Conservation (phyloP, 164 flowering plant genomes). For the Protea cynaroides region DNA sequence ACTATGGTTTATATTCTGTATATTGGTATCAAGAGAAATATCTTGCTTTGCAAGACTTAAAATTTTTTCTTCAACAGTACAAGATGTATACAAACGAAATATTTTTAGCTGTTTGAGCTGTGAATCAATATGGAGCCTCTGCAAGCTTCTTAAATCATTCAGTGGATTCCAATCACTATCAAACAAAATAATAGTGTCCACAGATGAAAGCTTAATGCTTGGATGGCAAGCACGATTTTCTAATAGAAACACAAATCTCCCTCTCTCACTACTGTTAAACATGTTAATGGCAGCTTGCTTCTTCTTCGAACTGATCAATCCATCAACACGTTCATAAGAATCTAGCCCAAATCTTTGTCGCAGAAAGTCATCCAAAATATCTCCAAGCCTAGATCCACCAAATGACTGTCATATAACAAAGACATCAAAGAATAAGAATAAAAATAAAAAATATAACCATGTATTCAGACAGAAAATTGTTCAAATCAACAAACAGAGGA, state of each 20-base stretch:
- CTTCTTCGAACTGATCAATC: conserved; percentile 25
- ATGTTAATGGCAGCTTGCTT: conserved; percentile 58
- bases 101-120: conserved; percentile 47
- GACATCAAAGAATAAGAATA: not conserved
- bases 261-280: conserved; percentile 57
- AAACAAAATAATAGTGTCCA: conserved; percentile 62
- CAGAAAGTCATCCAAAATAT: conserved; percentile 77
- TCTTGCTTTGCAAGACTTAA: conserved; percentile 51
- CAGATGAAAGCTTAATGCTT: conserved; percentile 63
- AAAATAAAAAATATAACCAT: no score
- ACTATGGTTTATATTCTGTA: conserved; percentile 32
- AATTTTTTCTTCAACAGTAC: conserved; percentile 74
- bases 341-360: conserved; percentile 66
- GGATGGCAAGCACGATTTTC: conserved; percentile 76
- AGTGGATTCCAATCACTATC: conserved; percentile 79
- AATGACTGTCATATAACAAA: conserved; percentile 39
- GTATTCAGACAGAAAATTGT: no score
- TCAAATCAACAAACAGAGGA: not conserved
- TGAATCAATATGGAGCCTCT: conserved; percentile 56
- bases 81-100: conserved; percentile 68
- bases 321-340: conserved; percentile 78
- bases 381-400: conserved; percentile 56
- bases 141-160: conserved; percentile 64
- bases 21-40: conserved; percentile 29
- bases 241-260: conserved; percentile 67